Evolutionary conservation across 108 stramenopile species (phyloP).

Genomic region (Stephanodiscus minutulus): DNA sequence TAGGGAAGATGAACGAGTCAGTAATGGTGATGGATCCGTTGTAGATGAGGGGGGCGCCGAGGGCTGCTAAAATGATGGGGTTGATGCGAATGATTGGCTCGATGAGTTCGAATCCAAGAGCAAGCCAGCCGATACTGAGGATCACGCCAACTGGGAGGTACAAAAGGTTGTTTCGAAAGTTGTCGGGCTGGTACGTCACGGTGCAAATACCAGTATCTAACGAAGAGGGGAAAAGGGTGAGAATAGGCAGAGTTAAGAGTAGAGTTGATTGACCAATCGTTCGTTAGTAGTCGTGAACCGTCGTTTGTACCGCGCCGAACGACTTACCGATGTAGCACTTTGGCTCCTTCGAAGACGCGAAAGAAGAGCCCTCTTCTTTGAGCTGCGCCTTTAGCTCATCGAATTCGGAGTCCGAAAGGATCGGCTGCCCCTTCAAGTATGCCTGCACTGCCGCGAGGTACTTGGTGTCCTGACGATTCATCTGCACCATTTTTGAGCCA

Average conservation of each 20-base stretch:
- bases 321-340: conserved; percentile 90
- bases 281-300: not conserved
- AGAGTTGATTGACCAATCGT: not conserved
- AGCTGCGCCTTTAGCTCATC: conserved; percentile 85
- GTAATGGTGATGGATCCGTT: conserved; percentile 63
- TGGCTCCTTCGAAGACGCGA: conserved; percentile 90
- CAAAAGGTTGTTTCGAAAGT: conserved; percentile 84
- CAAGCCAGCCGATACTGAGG: conserved; percentile 66
- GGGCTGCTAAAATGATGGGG: conserved; percentile 72
- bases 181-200: conserved; percentile 84
- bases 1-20: conserved; percentile 70
- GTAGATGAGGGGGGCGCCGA: conserved; percentile 81
- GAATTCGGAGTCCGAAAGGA: conserved; percentile 83
- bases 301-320: not conserved
- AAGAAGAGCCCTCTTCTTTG: conserved; percentile 80
- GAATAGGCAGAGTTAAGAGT: not conserved
- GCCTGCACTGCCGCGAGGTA: conserved; percentile 89
- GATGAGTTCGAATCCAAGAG: conserved; percentile 76
- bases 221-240: not conserved
- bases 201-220: conserved; percentile 92
- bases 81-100: conserved; percentile 70
- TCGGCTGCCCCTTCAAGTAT: conserved; percentile 85
- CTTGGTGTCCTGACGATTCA: conserved; percentile 88
- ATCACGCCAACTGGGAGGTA: conserved; percentile 86
- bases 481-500: conserved; percentile 73